Base-by-base conservation (phyloP, 768 basidiomycete genomes). In the Lactifluus rugatus region DNA sequence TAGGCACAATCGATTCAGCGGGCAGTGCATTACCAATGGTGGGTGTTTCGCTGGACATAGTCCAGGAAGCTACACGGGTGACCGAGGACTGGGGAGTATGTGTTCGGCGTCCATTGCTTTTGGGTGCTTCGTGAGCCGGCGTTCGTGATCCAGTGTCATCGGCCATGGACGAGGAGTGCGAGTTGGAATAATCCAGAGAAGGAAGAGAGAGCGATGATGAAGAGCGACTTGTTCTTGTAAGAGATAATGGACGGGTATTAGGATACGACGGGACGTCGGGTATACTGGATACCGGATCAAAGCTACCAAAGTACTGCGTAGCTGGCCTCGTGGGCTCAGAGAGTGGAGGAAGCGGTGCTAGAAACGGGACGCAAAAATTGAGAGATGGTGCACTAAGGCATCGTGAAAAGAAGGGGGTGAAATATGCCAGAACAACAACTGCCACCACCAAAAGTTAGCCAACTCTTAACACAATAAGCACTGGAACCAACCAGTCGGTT, bases 401-500 rank as follows among this genome's bases (percentile, higher is more conserved):
- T 47, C 61, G 57, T n/a, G 63, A 64, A 41, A 64, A 64, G 47
- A 59, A 64, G 6, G 63, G 56, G 2, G 63, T 64, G 41, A 64
- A 64, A 51, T 64, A 64, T 37, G 52, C 61, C 16, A 57, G 56
- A 49, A 64, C 57, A 16, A 63, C 57, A 28, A 56, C 61, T 64
- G 46, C n/a, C 42, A 17, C 36, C 17, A 37, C 32, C 19, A 31
- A 58, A 34, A 34, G 44, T 58, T 19, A 58, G 55, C 45, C 17
- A 28, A 19, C 7, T 14, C 23, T 11, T n/a, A 11, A 13, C 19
- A 9, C 34, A 31, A 11, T 36, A 31, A 28, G 21, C 39, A n/a
- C 19, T n/a, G n/a, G 16, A 23, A 41, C 60, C 14, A 48, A 66
- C 65, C 62, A 10, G 62, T 66, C 23, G 65, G 65, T 17, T 57